Conservation (phyloP, 1,284 basidiomycete genomes). For the Boletus nobilissimus region DNA sequence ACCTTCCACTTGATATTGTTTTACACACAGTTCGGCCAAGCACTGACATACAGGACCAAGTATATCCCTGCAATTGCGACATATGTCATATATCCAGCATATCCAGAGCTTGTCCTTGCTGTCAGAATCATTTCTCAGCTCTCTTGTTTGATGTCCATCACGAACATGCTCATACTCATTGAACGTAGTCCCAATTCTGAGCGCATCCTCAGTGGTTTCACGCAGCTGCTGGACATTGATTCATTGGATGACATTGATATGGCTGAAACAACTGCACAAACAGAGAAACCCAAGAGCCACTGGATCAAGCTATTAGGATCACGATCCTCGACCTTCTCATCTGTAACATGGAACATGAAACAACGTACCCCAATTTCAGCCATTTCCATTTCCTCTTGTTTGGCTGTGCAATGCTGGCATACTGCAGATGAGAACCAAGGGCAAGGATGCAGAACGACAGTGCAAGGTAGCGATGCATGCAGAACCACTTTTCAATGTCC, state of each 20-base stretch:
- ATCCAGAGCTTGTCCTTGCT: conserved; percentile 80
- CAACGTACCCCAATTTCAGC: conserved; percentile 86
- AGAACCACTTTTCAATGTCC: no score
- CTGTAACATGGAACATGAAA: conserved; percentile 73
- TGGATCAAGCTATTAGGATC: conserved; percentile 78
- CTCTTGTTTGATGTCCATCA: conserved; percentile 65
- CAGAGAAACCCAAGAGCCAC: conserved; percentile 55
- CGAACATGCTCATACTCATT: conserved; percentile 81
- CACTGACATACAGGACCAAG: conserved; percentile 79
- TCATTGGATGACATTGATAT: conserved; percentile 64
- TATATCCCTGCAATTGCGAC: conserved; percentile 88
- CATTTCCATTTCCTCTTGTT: conserved; percentile 92
- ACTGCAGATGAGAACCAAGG: no score
- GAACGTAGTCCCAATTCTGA: conserved; percentile 87
- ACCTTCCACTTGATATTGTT: conserved; percentile 70
- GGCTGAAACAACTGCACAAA: conserved; percentile 67
- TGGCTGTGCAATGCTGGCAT: conserved; percentile 73
- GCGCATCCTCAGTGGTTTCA: conserved; percentile 86
- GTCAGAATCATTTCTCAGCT: conserved; percentile 83
- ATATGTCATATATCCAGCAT: no score
- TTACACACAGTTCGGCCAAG: conserved; percentile 82
- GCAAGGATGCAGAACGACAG: no score
- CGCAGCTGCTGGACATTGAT: no score
- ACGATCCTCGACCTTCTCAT: conserved; percentile 88
- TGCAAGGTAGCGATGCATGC: no score